Percentiles rank a stretch among this genome's conserved stretches.
phyloP scores from a whole-genome alignment of 768 basidiomycete species.

The Russula dissimulans region DNA sequence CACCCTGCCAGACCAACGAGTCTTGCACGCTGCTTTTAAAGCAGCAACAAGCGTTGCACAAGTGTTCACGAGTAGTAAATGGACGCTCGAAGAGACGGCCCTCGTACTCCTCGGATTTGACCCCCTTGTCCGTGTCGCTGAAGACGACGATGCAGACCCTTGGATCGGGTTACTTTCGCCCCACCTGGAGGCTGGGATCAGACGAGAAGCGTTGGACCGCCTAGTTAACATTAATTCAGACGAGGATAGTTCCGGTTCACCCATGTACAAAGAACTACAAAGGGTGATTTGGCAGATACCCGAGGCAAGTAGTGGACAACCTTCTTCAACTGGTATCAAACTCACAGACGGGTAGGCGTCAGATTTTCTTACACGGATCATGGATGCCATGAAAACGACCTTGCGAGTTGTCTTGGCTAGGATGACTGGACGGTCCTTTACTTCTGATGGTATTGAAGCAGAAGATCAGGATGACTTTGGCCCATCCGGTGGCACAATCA shows the following conservation, averaged over 20 bases:
- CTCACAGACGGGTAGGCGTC: slow-evolving; percentile 38
- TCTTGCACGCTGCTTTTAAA: slow-evolving; percentile 57
- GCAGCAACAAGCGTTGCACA: slow-evolving; percentile 34
- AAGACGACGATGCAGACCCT: slow-evolving; percentile 21
- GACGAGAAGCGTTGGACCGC: slow-evolving; percentile 39
- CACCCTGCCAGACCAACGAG: slow-evolving; percentile 44
- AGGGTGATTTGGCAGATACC: slow-evolving; percentile 54
- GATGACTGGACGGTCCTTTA: slow-evolving; percentile 17
- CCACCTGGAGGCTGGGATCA: slow-evolving; percentile 48
- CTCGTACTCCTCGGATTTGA: slow-evolving; percentile 58
- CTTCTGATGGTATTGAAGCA: slow-evolving; percentile 25
- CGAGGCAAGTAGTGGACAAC: slow-evolving; percentile 52
- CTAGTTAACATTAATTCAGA: slow-evolving; percentile 23
- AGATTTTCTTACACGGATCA: slow-evolving; percentile 31
- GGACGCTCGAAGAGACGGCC: slow-evolving; percentile 56
- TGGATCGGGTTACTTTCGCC: slow-evolving; percentile 45
- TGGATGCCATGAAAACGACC: slow-evolving; percentile 31
- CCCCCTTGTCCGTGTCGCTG: slow-evolving; percentile 43
- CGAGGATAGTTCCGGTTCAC: slow-evolving; percentile 11
- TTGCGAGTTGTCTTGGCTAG: slow-evolving; percentile 33
- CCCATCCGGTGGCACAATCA: slow-evolving; percentile 35
- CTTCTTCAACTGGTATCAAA: neutral
- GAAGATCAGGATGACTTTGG: slow-evolving; percentile 52
- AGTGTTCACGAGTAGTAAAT: slow-evolving; percentile 34
- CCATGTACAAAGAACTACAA: slow-evolving; percentile 37